Evolutionary conservation across 495 filamentous ascomycete species (phyloP), one percentile per base, ranked within the genome.

Genomic region (Acidiella bohemica): DNA sequence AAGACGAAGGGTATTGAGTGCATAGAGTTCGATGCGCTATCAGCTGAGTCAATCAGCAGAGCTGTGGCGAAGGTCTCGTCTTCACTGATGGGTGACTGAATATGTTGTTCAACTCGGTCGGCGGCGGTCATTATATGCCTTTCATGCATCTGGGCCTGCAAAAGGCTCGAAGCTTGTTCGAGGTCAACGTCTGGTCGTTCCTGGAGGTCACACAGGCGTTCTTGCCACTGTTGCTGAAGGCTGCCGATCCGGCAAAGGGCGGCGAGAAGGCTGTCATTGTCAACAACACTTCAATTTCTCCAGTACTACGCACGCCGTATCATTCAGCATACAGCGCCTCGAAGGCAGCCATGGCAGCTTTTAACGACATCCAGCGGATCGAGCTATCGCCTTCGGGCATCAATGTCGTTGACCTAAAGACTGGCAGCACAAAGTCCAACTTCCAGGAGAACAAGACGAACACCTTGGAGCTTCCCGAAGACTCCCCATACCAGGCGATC

Each of bases 341-440:
- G 19, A 62, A 64, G 32, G 58, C 59, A 9, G 58, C 59, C 12
- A 28, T 53, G 10, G 28, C 47, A 1, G 50, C 32, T 18, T 28
- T 62, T 2, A 45, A 54, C 1, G 58, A 62, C 25, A 40, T 42
- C 1, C 18, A 53, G 32, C 53, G 59, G 2, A 19, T 63, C 0
- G 59, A 65, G 39, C 54, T 65, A 2, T 34, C 32, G 28, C 50
- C 56, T 4, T 56, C 61, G 29, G 52, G 55, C 17, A 48, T 65
- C 42, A 42, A 33, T 17, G 58, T 61, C 5, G 41, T 62, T 6
- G 50, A 57, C 21, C 39, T 62, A n/a, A 40, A 31, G 19, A 46
- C 43, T 24, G 48, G 27, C 16, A 24, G 20, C n/a, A 39, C 47
- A 16, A 32, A 41, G 25, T 34, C 48, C 7, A 36, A 51, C 9